Percentiles rank a stretch among this genome's conserved stretches.
phyloP scores from a whole-genome alignment of 2,329 filamentous ascomycete species.

The Claviceps capensis region DNA sequence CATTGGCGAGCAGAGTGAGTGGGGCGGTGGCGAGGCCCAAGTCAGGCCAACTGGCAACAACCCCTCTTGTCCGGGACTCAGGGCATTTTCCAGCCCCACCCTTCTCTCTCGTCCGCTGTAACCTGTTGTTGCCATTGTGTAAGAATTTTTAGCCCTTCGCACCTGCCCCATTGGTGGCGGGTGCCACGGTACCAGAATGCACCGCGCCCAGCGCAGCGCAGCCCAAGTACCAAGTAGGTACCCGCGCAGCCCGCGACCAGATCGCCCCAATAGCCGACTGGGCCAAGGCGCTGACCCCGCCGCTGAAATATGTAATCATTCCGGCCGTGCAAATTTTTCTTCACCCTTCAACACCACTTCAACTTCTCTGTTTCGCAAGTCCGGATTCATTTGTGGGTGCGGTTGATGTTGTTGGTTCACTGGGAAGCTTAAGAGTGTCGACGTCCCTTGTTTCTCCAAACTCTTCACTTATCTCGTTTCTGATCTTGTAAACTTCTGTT shows the following conservation, averaged over 20 bases:
- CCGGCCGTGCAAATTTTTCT: conserved; percentile 4
- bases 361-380: conserved; percentile 2
- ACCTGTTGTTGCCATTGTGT: neutral
- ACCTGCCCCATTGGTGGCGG: neutral
- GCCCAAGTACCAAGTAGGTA: neutral
- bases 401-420: conserved; percentile 6
- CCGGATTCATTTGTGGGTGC: conserved; percentile 5
- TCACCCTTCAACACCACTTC: neutral
- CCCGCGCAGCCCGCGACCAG: neutral
- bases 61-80: no score
- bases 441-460: neutral
- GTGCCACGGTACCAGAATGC: neutral
- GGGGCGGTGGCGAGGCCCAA: no score
- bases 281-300: conserved; percentile 1
- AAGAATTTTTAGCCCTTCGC: neutral
- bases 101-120: no score
- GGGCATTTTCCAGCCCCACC: no score
- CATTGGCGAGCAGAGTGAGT: no score
- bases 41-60: no score
- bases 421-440: conserved; percentile 2
- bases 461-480: neutral
- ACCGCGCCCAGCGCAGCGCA: neutral
- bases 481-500: neutral
- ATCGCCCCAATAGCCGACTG: conserved; percentile 1
- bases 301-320: conserved; percentile 3